Evolutionary conservation across 139 green algal genomes (phyloP).

Genomic region (Chlorella sorokiniana): DNA sequence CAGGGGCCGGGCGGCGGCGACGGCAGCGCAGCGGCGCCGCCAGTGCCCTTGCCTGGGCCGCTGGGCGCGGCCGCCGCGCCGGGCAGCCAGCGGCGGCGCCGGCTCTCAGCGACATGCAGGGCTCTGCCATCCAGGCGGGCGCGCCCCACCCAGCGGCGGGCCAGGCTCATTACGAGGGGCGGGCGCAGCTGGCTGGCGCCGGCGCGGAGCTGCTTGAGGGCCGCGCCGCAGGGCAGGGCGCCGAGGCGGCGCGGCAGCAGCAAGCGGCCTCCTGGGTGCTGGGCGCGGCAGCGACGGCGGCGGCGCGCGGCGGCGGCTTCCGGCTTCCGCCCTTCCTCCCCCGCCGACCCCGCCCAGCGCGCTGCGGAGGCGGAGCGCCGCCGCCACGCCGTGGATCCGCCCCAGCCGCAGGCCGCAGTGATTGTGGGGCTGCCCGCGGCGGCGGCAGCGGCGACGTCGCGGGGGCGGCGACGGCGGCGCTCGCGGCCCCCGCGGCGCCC

Average conservation of each 20-base stretch:
- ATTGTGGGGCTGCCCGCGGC: slow-evolving; percentile 15
- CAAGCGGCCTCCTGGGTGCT: slow-evolving; percentile 6
- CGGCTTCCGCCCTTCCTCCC: not conserved
- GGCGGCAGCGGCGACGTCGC: slow-evolving; percentile 1
- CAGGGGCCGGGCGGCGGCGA: too few species aligned
- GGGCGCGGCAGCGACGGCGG: slow-evolving; percentile 4
- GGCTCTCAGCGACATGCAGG: slow-evolving; percentile 7
- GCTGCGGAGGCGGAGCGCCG: slow-evolving; percentile 9
- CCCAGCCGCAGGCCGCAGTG: slow-evolving; percentile 11
- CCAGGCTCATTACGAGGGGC: not conserved
- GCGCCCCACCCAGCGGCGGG: not conserved
- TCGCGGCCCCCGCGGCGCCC: not conserved
- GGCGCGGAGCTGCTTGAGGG: not conserved
- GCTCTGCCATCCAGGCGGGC: slow-evolving; percentile 11
- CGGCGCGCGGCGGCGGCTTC: not conserved
- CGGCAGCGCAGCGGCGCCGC: too few species aligned
- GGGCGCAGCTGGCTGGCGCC: not conserved
- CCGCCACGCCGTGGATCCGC: not conserved
- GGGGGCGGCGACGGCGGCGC: not conserved
- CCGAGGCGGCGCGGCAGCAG: not conserved
- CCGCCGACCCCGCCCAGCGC: not conserved
- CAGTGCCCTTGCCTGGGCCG: not conserved
- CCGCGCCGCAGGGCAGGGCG: not conserved
- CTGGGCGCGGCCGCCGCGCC: not conserved
- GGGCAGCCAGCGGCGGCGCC: not conserved